These are phyloP conservation scores for Puccinia hordei DNA, from an alignment of 1,284 basidiomycete genomes.

Conservation along the genomic window DNA sequence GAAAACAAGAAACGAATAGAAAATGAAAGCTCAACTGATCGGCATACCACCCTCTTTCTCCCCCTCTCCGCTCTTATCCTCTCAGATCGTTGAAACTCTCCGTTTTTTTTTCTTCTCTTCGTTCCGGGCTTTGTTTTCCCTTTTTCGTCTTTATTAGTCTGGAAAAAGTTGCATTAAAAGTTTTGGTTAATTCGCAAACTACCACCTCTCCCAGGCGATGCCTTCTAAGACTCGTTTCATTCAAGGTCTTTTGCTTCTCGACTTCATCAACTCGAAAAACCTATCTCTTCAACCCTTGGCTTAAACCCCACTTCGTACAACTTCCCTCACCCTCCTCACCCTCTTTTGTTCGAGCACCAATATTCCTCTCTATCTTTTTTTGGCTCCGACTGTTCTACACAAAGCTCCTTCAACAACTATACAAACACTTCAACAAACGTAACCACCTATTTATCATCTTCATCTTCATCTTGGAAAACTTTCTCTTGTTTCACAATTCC, in stretches of 20 bases:
- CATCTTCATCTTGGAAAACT: conserved; percentile 1
- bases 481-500: not conserved
- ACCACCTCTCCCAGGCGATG: not conserved
- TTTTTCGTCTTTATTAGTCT: not conserved
- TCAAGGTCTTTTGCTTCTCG: not conserved
- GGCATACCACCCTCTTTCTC: not conserved
- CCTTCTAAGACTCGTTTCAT: not conserved
- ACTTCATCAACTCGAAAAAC: too few species aligned
- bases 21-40: not conserved
- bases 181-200: not conserved
- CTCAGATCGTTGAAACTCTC: not conserved
- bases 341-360: not conserved
- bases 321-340: not conserved
- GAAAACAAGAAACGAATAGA: not conserved
- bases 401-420: not conserved
- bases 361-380: not conserved
- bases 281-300: too few species aligned
- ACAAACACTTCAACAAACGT: not conserved
- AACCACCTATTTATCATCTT: not conserved
- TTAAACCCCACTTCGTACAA: too few species aligned
- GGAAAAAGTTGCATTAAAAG: not conserved
- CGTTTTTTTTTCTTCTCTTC: not conserved
- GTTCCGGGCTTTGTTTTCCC: not conserved
- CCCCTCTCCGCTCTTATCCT: not conserved
- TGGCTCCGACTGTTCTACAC: not conserved